A percentile compares a stretch with the other conserved stretches of the same genome.
phyloP scores from a whole-genome alignment of 1,284 basidiomycete species.

The Fomitiporia mediterranea region DNA sequence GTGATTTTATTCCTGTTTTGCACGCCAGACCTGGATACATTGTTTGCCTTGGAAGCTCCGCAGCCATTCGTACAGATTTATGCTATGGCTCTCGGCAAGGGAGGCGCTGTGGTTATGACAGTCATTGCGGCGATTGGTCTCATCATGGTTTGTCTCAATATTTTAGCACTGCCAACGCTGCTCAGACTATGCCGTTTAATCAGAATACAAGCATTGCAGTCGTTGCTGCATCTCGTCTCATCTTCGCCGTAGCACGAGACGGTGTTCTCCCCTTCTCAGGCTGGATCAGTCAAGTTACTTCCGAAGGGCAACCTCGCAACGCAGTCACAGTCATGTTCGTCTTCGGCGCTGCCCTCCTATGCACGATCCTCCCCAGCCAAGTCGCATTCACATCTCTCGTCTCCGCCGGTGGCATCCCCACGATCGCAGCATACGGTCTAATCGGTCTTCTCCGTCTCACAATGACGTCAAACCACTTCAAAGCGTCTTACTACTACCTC shows the following conservation, averaged over 20 bases:
- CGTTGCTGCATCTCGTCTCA: slow-evolving; percentile 78
- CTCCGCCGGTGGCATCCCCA: slow-evolving; percentile 76
- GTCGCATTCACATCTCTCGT: slow-evolving; percentile 85
- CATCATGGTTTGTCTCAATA: slow-evolving; percentile 53
- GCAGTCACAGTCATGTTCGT: slow-evolving; percentile 79
- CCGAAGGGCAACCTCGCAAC: slow-evolving; percentile 68
- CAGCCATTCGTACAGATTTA: slow-evolving; percentile 88
- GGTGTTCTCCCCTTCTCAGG: slow-evolving; percentile 76
- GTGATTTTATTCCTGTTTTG: slow-evolving; percentile 83
- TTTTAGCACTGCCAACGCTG: too few species aligned
- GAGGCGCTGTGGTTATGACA: slow-evolving; percentile 79
- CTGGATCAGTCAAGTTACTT: slow-evolving; percentile 75
- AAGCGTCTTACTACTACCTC: slow-evolving; percentile 63
- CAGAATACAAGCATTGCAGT: slow-evolving; percentile 81
- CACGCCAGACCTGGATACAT: slow-evolving; percentile 67
- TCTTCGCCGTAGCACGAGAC: slow-evolving; percentile 85
- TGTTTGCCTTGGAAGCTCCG: slow-evolving; percentile 72
- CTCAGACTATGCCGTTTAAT: neutral
- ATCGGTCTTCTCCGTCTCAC: slow-evolving; percentile 68
- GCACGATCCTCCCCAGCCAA: slow-evolving; percentile 79
- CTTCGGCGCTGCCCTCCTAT: slow-evolving; percentile 67
- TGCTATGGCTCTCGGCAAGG: slow-evolving; percentile 72
- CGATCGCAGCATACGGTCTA: slow-evolving; percentile 77
- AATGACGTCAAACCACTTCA: slow-evolving; percentile 72
- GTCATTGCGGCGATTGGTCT: slow-evolving; percentile 72